phyloP scores from a whole-genome alignment of 2,329 filamentous ascomycete genomes.

The Volutella citrinella region DNA sequence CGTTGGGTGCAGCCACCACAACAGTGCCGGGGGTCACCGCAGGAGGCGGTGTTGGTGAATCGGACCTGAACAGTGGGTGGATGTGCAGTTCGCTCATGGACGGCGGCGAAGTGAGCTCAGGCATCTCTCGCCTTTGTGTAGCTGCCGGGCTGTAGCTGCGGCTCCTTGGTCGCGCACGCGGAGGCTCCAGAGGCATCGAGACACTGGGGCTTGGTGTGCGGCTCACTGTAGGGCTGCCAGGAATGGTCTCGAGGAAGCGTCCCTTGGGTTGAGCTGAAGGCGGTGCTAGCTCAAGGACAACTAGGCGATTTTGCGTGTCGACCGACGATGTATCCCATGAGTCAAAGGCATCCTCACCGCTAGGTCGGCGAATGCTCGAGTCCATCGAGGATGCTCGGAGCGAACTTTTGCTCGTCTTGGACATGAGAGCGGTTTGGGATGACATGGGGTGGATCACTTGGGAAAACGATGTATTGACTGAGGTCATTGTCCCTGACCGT shows the following conservation, averaged over 20 bases:
- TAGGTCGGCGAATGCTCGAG: slow-evolving; percentile 36
- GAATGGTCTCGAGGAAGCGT: slow-evolving; percentile 68
- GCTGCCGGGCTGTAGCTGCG: slow-evolving; percentile 49
- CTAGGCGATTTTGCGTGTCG: slow-evolving; percentile 59
- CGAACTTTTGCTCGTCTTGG: slow-evolving; percentile 32
- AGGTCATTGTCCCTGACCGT: slow-evolving; percentile 20
- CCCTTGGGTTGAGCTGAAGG: slow-evolving; percentile 41
- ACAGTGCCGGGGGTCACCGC: slow-evolving; percentile 66
- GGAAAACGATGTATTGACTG: slow-evolving; percentile 38
- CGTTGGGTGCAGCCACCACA: slow-evolving; percentile 67
- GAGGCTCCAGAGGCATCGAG: slow-evolving; percentile 55
- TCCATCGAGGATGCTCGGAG: slow-evolving; percentile 48
- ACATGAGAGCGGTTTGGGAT: slow-evolving; percentile 53
- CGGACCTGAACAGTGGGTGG: slow-evolving; percentile 73
- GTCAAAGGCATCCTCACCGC: slow-evolving; percentile 64
- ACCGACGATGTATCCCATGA: slow-evolving; percentile 72
- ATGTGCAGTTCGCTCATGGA: slow-evolving; percentile 62
- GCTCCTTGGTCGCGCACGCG: slow-evolving; percentile 41
- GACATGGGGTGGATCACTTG: slow-evolving; percentile 51
- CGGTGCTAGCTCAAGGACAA: slow-evolving; percentile 49
- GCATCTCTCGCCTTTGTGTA: slow-evolving; percentile 28
- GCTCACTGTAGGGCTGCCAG: slow-evolving; percentile 61
- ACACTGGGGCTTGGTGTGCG: slow-evolving; percentile 62
- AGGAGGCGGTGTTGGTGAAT: slow-evolving; percentile 66
- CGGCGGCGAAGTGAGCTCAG: slow-evolving; percentile 19